Evolutionary conservation across 176 grass and related monocot species (phyloP).

Genomic region (Cymbopogon citratus): DNA sequence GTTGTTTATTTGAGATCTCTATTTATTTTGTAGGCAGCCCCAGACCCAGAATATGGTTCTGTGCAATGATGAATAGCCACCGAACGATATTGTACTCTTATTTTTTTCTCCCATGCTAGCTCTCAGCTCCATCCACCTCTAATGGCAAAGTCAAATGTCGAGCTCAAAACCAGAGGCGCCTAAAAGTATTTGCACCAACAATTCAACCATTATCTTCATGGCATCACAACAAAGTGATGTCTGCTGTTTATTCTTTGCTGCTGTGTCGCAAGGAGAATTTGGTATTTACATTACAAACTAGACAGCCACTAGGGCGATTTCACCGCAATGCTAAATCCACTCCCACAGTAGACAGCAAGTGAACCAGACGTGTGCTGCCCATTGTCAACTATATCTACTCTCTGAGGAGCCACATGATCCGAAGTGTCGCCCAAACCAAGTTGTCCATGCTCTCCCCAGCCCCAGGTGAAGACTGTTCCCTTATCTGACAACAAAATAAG

Average conservation of each 20-base stretch:
- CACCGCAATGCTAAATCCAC: slow-evolving; percentile 66
- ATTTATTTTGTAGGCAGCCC: not conserved
- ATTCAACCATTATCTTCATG: not conserved
- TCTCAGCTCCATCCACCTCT: not conserved
- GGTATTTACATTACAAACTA: not conserved
- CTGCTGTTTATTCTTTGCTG: not conserved
- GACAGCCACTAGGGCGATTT: slow-evolving; percentile 9
- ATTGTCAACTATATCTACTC: slow-evolving; percentile 34
- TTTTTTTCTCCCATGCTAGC: not conserved
- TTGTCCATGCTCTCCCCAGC: slow-evolving; percentile 97
- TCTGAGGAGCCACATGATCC: slow-evolving; percentile 56
- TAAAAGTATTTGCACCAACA: not conserved
- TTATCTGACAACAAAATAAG: slow-evolving; percentile 34
- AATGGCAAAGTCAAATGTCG: not conserved
- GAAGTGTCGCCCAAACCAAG: slow-evolving; percentile 61
- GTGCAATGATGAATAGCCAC: slow-evolving; percentile 1
- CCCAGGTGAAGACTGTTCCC: slow-evolving; percentile 73
- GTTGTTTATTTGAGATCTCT: not conserved
- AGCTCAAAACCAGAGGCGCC: not conserved
- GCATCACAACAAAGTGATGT: not conserved
- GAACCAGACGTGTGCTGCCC: not conserved
- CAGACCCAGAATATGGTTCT: slow-evolving; percentile 26
- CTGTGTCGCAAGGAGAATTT: not conserved
- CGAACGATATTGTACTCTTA: not conserved
- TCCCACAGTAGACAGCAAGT: slow-evolving; percentile 59